Percentiles rank a stretch among this genome's conserved stretches.
These are phyloP conservation scores for Melanogaster broomeanus DNA, from an alignment of 768 basidiomycete species.

Conservation along the genomic window DNA sequence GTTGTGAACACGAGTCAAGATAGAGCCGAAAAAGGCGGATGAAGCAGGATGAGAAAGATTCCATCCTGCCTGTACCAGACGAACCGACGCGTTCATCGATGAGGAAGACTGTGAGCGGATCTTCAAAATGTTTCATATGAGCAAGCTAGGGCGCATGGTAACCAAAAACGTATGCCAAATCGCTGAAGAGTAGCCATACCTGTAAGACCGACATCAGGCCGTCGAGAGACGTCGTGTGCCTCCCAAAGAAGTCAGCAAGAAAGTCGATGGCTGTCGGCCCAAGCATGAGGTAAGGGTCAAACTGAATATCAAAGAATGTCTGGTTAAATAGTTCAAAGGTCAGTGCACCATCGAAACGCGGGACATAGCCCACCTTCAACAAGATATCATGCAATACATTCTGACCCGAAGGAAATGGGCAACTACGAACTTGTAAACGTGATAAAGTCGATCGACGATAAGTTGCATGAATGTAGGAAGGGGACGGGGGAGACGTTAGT, in stretches of 20 bases:
- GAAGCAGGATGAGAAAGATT: conserved; percentile 21
- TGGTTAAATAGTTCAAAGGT: conserved; percentile 21
- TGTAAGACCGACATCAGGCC: conserved; percentile 59
- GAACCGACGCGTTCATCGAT: conserved; percentile 6
- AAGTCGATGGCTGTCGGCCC: conserved; percentile 60
- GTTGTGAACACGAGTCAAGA: conserved; percentile 38
- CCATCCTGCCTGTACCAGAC: not conserved
- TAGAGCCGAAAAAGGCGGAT: conserved; percentile 36
- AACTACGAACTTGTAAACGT: conserved; percentile 53
- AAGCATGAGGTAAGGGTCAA: conserved; percentile 60
- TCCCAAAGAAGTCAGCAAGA: conserved; percentile 55
- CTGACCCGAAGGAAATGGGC: conserved; percentile 50
- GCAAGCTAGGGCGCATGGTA: conserved; percentile 44
- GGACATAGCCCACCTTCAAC: conserved; percentile 42
- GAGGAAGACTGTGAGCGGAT: conserved; percentile 48
- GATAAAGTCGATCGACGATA: conserved; percentile 64
- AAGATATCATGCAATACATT: conserved; percentile 55
- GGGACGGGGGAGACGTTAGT: conserved; percentile 53
- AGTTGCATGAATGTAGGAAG: conserved; percentile 58
- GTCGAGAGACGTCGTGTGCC: conserved; percentile 60
- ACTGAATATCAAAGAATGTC: conserved; percentile 66
- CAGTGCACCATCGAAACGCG: not conserved
- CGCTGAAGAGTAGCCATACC: conserved; percentile 36
- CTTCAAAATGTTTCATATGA: conserved; percentile 71
- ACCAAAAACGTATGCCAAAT: not conserved